Base-by-base conservation (phyloP, 768 basidiomycete genomes). In the Hygrophoropsis aurantiaca region DNA sequence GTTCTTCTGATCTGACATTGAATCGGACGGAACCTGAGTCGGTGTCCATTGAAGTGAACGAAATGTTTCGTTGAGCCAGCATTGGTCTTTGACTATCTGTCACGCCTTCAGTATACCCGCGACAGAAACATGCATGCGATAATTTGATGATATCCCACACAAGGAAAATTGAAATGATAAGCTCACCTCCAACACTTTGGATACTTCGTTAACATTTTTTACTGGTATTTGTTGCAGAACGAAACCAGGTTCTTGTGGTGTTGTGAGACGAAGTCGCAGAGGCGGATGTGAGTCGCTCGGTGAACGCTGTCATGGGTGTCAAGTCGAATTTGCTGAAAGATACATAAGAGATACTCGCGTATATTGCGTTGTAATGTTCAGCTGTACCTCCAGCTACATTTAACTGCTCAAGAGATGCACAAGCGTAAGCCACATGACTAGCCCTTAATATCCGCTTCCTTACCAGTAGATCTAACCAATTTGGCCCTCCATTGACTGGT, bases 11-110 rank as follows among this genome's bases (percentile, higher is more conserved):
- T 43, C 18, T 8, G 44, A 25, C 2, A 24, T 32, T 15, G 36
- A 43, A 39, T 49, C 43, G 19, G 42, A 41, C 35, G 44, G 51
- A 18, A 45, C 36, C 10, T 42, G 24, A 19, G 25, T 11, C 3
- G 80, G 72, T 21, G 65, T 62, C 89, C 90, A 92, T 11, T 77
- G 65, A 37, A 78, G 81, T 37, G 77, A 73, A 4, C 69, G 57
- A 18, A 92, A 62, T n/a, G 75, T 74, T 56, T 86, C 85, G 57
- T 91, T 92, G 15, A 91, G 58, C 90, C 90, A 92, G 56, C 84
- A 87, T 65, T 91, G 90, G 50, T 91, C 89, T 49, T 78, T 75
- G 4, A 91, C 86, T 56, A 92, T 77, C 84, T 87, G 34, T 4
- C 11, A 23, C n/a, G n/a, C n/a, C n/a, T n/a, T n/a, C n/a, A n/a